Conservation (phyloP, 768 basidiomycete species). For the Mycena filopes region DNA sequence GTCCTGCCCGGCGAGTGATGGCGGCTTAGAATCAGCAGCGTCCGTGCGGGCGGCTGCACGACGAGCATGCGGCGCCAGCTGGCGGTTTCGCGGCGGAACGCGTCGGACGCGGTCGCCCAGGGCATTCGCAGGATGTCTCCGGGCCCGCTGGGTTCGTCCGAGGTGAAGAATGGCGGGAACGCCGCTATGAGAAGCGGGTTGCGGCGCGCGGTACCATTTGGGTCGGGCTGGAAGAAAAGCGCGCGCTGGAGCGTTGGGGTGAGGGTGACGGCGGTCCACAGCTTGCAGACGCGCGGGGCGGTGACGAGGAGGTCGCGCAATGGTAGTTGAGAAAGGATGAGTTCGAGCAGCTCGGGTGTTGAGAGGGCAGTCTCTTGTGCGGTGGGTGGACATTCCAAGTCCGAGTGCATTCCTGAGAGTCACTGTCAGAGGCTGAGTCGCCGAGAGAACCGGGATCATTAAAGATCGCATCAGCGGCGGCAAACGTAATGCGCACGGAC, state of each 20-base stretch:
- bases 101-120: background rate
- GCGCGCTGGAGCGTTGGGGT: slow-evolving; percentile 1
- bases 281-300: slow-evolving; percentile 3
- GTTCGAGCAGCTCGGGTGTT: slow-evolving; percentile 3
- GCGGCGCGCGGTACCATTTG: too few relatives aligned
- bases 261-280: background rate
- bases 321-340: background rate
- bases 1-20: background rate
- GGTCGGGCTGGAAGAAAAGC: slow-evolving; percentile 2
- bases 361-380: background rate
- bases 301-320: slow-evolving; percentile 9
- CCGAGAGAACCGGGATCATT: too few relatives aligned
- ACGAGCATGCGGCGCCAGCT: slow-evolving; percentile 11
- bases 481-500: too few relatives aligned
- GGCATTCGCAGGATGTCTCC: background rate
- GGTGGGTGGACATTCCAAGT: too few relatives aligned
- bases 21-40: background rate
- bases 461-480: too few relatives aligned
- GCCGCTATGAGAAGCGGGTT: background rate
- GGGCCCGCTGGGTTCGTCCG: background rate
- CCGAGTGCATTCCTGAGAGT: too few relatives aligned
- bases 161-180: slow-evolving; percentile 1
- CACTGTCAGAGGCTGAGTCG: too few relatives aligned
- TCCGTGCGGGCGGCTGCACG: slow-evolving; percentile 3
- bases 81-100: background rate